Conservation (phyloP, 2,329 filamentous ascomycete species). For the Aspergillus eucalypticola region DNA sequence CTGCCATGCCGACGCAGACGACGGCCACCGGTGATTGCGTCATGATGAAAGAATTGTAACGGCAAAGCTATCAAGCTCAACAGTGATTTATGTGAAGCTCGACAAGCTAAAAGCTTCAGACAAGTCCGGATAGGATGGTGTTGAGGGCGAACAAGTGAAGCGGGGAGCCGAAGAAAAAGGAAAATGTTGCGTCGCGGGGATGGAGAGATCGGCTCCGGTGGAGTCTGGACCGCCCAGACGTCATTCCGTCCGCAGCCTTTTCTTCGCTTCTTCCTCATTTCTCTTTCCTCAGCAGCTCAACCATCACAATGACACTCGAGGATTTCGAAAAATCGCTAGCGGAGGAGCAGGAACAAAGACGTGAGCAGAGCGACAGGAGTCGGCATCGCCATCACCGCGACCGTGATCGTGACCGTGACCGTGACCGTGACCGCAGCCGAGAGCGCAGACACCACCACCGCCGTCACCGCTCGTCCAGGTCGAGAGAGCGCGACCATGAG, state of each 20-base stretch:
- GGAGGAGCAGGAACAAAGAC: slow-evolving; percentile 51
- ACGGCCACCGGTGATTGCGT: slow-evolving; percentile 68
- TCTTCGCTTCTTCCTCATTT: slow-evolving; percentile 16
- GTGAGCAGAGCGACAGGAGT: slow-evolving; percentile 40
- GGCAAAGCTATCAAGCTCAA: slow-evolving; percentile 1
- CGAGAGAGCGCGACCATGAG: slow-evolving; percentile 35
- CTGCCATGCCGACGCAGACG: slow-evolving; percentile 97
- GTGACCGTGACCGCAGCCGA: slow-evolving; percentile 40
- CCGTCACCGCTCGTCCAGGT: slow-evolving; percentile 37
- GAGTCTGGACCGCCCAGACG: slow-evolving; percentile 34
- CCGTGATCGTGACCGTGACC: slow-evolving; percentile 25
- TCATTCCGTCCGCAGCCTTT: slow-evolving; percentile 32
- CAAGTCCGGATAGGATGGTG: neutral
- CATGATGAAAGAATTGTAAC: slow-evolving; percentile 38
- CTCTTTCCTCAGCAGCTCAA: slow-evolving; percentile 13
- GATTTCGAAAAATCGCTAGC: slow-evolving; percentile 80
- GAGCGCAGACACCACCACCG: slow-evolving; percentile 39
- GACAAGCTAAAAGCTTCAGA: neutral
- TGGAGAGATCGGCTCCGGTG: slow-evolving; percentile 29
- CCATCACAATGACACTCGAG: slow-evolving; percentile 58
- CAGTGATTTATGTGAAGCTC: neutral
- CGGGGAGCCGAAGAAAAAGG: slow-evolving; percentile 9
- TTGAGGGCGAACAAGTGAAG: slow-evolving; percentile 2
- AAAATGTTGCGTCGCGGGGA: slow-evolving; percentile 35
- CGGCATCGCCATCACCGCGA: slow-evolving; percentile 36